A percentile compares a stretch with the other conserved stretches of the same genome.
Conservation (phyloP, 108 stramenopile species). For the Asterionellopsis glacialis region DNA sequence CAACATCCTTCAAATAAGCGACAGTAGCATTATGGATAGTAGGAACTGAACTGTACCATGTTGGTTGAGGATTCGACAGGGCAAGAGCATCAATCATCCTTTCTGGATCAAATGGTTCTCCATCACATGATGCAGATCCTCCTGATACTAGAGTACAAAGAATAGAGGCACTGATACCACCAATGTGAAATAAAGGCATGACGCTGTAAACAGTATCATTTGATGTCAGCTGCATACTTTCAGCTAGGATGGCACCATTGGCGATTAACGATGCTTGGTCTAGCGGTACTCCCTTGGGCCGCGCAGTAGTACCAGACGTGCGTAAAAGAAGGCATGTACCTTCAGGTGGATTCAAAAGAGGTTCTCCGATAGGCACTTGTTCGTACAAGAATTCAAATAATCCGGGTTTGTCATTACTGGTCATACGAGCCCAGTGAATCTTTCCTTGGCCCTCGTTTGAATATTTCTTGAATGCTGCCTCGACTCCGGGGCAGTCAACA, state of each 20-base stretch:
- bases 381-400: conserved; percentile 6
- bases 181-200: conserved; percentile 42
- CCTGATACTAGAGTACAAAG: conserved; percentile 20
- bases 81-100: conserved; percentile 11
- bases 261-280: conserved; percentile 5
- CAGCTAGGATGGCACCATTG: conserved; percentile 16
- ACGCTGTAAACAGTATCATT: conserved; percentile 18
- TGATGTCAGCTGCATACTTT: conserved; percentile 2
- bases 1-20: conserved; percentile 5
- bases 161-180: conserved; percentile 19
- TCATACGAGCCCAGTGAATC: conserved; percentile 6
- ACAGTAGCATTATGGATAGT: conserved; percentile 17
- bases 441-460: conserved; percentile 1
- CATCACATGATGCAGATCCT: conserved; percentile 9
- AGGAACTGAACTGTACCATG: conserved; percentile 16
- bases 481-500: conserved; percentile 8
- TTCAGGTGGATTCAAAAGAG: conserved; percentile 7
- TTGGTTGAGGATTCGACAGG: conserved; percentile 8
- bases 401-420: conserved; percentile 5
- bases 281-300: conserved; percentile 26
- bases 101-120: conserved; percentile 6
- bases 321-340: conserved; percentile 21
- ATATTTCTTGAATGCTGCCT: conserved; percentile 7
- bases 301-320: conserved; percentile 27
- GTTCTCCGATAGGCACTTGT: neutral